Evolutionary conservation across 305 asterid genomes (phyloP).

Genomic region (Solanum hybrid): DNA sequence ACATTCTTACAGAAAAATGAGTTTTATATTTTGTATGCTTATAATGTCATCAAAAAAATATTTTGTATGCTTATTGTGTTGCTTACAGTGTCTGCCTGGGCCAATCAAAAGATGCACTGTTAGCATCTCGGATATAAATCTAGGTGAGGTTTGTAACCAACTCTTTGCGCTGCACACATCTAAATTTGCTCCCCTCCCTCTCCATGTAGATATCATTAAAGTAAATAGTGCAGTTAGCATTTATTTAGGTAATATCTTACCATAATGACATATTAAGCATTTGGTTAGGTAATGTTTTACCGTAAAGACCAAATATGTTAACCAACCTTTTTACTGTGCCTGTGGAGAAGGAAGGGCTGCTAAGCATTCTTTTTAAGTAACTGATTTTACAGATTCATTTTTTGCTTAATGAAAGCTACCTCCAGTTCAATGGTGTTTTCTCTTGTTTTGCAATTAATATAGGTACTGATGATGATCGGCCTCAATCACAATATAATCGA

Average conservation of each 20-base stretch:
- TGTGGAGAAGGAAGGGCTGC: not conserved
- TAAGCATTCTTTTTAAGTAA: not conserved
- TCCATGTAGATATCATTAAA: not conserved
- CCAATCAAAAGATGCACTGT: not conserved
- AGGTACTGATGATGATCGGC: slow-evolving; percentile 54
- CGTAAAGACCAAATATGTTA: not conserved
- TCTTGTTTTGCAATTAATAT: slow-evolving; percentile 16
- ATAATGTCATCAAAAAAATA: not conserved
- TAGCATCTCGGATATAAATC: not conserved
- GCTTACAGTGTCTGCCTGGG: slow-evolving; percentile 3
- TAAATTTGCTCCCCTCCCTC: not conserved
- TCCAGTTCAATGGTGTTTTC: not conserved
- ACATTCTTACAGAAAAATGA: not conserved
- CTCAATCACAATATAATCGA: slow-evolving; percentile 34
- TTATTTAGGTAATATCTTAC: not conserved
- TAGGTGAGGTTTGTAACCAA: not conserved
- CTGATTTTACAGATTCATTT: not conserved
- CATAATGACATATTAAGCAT: not conserved
- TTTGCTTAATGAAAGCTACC: not conserved
- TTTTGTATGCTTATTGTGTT: not conserved
- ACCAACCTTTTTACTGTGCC: not conserved
- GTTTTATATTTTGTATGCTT: not conserved
- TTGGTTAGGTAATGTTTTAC: not conserved
- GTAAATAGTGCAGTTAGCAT: not conserved
- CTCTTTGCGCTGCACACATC: not conserved